phyloP scores from a whole-genome alignment of 2,329 filamentous ascomycete species.

The Monosporascus sp. region DNA sequence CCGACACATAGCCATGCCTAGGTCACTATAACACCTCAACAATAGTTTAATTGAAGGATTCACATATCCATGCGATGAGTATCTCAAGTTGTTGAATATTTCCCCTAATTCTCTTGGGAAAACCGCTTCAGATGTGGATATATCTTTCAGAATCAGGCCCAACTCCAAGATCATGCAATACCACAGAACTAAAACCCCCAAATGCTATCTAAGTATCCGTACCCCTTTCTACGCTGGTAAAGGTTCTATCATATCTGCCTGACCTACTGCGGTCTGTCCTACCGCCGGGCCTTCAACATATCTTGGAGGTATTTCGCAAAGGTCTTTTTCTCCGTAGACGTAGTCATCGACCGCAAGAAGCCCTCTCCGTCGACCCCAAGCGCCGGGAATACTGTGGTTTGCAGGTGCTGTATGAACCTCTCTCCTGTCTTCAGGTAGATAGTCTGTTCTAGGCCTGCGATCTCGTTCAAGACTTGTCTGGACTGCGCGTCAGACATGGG shows the following conservation, averaged over 20 bases:
- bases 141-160: not conserved
- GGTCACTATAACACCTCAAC: too few relatives aligned
- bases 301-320: conserved; percentile 61
- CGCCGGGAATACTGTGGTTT: conserved; percentile 56
- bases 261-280: not conserved
- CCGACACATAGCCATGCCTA: too few relatives aligned
- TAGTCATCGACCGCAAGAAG: conserved; percentile 55
- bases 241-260: not conserved
- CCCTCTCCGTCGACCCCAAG: conserved; percentile 59
- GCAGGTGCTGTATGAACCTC: conserved; percentile 67
- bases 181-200: not conserved
- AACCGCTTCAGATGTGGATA: not conserved
- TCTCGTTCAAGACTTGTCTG: conserved; percentile 81
- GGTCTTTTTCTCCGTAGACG: conserved; percentile 53
- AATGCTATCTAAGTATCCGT: not conserved
- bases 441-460: conserved; percentile 78
- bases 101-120: not conserved
- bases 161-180: not conserved
- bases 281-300: conserved; percentile 44
- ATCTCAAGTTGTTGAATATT: too few relatives aligned
- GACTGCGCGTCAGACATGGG: conserved; percentile 78
- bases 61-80: not conserved
- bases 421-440: conserved; percentile 89
- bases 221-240: not conserved
- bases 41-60: not conserved